phyloP scores from a whole-genome alignment of 2,329 filamentous ascomycete genomes.

The Colletotrichum noveboracense region DNA sequence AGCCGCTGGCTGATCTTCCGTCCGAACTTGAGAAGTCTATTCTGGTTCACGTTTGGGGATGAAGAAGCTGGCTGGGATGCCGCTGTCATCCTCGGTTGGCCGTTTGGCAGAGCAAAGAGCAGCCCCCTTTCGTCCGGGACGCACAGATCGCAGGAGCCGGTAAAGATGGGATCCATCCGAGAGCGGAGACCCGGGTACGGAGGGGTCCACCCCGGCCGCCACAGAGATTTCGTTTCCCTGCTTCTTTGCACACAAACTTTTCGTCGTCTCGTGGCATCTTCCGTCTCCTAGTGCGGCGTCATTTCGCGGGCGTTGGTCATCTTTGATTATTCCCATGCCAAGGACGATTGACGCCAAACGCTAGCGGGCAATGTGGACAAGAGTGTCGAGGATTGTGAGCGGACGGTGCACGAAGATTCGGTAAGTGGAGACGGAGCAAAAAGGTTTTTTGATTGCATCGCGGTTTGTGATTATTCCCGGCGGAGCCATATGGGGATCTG shows the following conservation, averaged over 20 bases:
- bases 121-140: constrained; percentile 16
- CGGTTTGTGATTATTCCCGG: constrained; percentile 8
- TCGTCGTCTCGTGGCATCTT: neutral
- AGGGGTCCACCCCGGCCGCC: neutral
- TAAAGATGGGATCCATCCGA: neutral
- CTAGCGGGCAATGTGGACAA: neutral
- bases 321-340: neutral
- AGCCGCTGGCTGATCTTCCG: neutral
- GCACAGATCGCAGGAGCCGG: neutral
- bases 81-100: neutral
- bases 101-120: neutral
- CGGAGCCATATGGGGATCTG: neutral
- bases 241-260: too few relatives aligned
- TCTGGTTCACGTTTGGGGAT: neutral
- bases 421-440: neutral
- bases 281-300: neutral
- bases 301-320: neutral
- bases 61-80: neutral
- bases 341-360: neutral
- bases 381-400: neutral
- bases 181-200: neutral
- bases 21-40: neutral
- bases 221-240: neutral
- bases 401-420: neutral
- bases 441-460: constrained; percentile 6